phyloP scores from a whole-genome alignment of 2,329 filamentous ascomycete genomes.

The Diaporthe sp. region DNA sequence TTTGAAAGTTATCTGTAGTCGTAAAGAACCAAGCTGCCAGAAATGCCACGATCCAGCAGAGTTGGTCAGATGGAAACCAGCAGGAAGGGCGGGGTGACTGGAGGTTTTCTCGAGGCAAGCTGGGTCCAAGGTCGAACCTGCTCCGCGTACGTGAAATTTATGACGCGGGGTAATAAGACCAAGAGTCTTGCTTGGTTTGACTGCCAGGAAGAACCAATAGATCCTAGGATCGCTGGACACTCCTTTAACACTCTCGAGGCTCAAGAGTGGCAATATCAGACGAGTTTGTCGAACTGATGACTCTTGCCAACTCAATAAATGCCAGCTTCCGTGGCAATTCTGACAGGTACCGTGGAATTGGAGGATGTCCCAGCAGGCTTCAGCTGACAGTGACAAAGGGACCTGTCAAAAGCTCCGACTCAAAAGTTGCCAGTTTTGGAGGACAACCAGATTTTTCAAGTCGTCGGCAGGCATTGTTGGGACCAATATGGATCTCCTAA shows the following conservation, averaged over 20 bases:
- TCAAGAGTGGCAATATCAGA: not conserved
- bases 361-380: not conserved
- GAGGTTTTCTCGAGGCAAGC: not conserved
- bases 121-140: not conserved
- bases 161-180: not conserved
- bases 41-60: not conserved
- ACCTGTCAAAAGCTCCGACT: not conserved
- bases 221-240: rapidly evolving
- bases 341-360: not conserved
- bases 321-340: not conserved
- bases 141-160: not conserved
- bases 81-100: not conserved
- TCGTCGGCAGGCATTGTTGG: not conserved
- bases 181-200: no score
- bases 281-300: not conserved
- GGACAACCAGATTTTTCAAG: not conserved
- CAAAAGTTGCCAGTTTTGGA: no score
- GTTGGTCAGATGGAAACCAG: not conserved
- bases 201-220: not conserved
- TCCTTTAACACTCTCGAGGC: not conserved
- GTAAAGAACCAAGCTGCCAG: not conserved
- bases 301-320: not conserved
- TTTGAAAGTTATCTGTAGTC: not conserved
- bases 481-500: no score
- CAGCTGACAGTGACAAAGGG: not conserved